phyloP scores from a whole-genome alignment of 208 protist genomes.

The Phytomonas sp. region DNA sequence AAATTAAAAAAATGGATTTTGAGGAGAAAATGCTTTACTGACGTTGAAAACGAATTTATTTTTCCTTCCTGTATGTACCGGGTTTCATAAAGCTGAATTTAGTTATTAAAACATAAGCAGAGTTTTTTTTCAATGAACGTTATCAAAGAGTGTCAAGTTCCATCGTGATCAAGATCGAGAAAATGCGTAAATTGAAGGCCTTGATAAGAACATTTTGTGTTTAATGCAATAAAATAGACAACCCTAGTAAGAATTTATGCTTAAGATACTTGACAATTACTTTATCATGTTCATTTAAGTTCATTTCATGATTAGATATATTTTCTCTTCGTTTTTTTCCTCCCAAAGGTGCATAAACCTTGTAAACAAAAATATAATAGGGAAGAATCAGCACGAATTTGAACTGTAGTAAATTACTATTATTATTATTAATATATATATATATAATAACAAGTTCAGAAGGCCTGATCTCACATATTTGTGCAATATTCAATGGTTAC shows the following conservation, averaged over 20 bases:
- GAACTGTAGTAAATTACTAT: not conserved
- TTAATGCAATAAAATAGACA: not conserved
- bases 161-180: not conserved
- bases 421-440: too few relatives aligned
- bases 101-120: not conserved
- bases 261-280: not conserved
- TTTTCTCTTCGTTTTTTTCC: not conserved
- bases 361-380: not conserved
- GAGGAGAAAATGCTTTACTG: slow-evolving; percentile 1
- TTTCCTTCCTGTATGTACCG: not conserved
- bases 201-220: not conserved
- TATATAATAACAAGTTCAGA: not conserved
- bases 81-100: not conserved
- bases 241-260: not conserved
- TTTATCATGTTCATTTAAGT: not conserved
- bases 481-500: not conserved
- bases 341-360: not conserved
- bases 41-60: not conserved
- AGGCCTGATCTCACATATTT: not conserved
- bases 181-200: not conserved
- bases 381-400: not conserved
- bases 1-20: not conserved
- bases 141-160: not conserved
- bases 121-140: not conserved
- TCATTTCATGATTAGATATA: not conserved